A percentile compares a stretch with the other conserved stretches of the same genome.
Conservation (phyloP, 306 rosid species). For the Trichosanthes cucumerina region DNA sequence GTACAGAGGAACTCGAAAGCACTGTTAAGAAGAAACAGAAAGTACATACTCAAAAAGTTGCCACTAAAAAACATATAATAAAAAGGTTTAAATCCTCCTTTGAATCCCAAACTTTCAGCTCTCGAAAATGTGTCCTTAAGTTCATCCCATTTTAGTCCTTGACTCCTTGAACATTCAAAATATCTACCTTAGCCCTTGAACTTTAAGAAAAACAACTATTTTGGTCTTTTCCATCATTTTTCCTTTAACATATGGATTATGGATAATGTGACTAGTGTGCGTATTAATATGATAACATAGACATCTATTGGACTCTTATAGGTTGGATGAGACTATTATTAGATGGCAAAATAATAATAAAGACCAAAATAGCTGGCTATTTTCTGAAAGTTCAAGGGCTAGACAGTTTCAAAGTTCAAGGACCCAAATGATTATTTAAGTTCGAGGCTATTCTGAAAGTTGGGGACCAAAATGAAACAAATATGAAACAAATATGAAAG, state of each 20-base stretch:
- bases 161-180: neutral
- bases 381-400: neutral
- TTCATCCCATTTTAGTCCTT: neutral
- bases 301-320: neutral
- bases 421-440: neutral
- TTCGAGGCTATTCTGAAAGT: neutral
- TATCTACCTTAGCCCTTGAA: neutral
- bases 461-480: neutral
- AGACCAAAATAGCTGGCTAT: neutral
- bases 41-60: neutral
- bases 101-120: neutral
- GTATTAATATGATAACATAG: neutral
- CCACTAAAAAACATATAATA: neutral
- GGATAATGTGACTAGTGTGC: neutral
- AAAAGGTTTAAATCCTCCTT: neutral
- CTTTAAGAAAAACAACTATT: neutral
- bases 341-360: neutral
- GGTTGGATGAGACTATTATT: neutral
- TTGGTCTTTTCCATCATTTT: neutral
- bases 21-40: conserved; percentile 46
- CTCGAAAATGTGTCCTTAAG: neutral
- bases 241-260: neutral
- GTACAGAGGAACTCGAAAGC: conserved; percentile 83
- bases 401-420: neutral
- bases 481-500: neutral